Conservation (phyloP, 2,329 filamentous ascomycete species). For the Diaporthe velutina region DNA sequence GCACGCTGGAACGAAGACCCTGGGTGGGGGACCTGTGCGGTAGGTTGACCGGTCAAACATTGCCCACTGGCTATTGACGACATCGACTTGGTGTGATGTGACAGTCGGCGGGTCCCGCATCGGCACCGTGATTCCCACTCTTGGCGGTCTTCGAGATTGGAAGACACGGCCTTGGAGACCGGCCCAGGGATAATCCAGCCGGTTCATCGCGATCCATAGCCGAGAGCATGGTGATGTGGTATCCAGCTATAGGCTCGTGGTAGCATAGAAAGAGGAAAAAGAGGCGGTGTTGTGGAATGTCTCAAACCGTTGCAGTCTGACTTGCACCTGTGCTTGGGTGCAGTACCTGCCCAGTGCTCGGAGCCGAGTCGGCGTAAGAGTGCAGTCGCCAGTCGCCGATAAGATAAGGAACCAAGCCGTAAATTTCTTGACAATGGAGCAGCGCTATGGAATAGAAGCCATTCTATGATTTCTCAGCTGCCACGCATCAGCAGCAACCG, state of each 20-base stretch:
- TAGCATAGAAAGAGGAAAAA: background rate
- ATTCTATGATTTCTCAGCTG: background rate
- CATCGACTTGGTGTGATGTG: slow-evolving; percentile 10
- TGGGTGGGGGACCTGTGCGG: no score
- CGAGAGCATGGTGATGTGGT: background rate
- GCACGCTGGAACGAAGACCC: no score
- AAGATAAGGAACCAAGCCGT: slow-evolving; percentile 18
- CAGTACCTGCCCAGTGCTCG: background rate
- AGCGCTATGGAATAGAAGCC: no score
- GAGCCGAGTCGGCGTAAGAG: slow-evolving; percentile 8
- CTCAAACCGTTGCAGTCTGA: background rate
- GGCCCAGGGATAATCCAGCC: no score
- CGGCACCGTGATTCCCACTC: background rate
- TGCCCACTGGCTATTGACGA: slow-evolving; percentile 5
- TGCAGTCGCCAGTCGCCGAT: background rate
- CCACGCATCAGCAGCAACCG: slow-evolving; percentile 7
- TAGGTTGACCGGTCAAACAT: background rate
- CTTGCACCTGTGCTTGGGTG: background rate
- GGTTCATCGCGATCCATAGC: background rate
- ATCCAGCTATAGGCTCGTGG: background rate
- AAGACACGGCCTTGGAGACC: background rate
- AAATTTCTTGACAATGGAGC: slow-evolving; percentile 32
- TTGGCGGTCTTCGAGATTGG: background rate
- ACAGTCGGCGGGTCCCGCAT: background rate
- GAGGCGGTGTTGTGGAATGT: background rate